These are phyloP conservation scores for Colletotrichum ledebouriae DNA, from an alignment of 2,329 filamentous ascomycete genomes.

Conservation along the genomic window DNA sequence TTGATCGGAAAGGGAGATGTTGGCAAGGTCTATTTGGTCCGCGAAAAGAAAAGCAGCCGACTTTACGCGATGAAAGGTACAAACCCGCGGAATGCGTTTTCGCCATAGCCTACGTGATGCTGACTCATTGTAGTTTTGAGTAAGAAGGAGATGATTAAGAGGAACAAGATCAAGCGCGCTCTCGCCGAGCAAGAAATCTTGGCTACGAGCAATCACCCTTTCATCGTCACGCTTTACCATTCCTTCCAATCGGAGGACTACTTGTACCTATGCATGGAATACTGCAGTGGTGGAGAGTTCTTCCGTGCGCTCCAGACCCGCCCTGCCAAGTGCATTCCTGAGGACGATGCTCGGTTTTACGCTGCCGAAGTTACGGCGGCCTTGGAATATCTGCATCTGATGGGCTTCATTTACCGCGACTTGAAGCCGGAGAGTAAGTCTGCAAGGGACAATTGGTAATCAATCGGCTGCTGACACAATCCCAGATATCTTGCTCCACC, in stretches of 20 bases:
- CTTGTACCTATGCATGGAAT: constrained; percentile 99
- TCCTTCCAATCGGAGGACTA: constrained; percentile 99
- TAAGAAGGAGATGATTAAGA: constrained; percentile 99
- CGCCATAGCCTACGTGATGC: constrained; percentile 42
- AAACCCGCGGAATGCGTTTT: constrained; percentile 45
- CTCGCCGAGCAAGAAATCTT: constrained; percentile 98
- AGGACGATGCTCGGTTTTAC: constrained; percentile 97
- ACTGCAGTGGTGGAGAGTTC: constrained; percentile 98
- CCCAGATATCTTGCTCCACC: constrained; percentile 93
- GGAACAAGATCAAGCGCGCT: constrained; percentile 99
- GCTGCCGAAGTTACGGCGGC: constrained; percentile 97
- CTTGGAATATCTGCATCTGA: constrained; percentile 95
- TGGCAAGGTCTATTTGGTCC: constrained; percentile 96
- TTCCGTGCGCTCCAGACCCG: constrained; percentile 96
- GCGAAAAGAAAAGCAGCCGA: constrained; percentile 96
- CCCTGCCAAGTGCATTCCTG: constrained; percentile 95
- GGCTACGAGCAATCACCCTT: constrained; percentile 98
- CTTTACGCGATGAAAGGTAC: constrained; percentile 99
- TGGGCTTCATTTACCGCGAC: constrained; percentile 99
- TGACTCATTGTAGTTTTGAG: constrained; percentile 80
- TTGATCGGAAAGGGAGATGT: constrained; percentile 99
- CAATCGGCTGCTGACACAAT: constrained; percentile 36
- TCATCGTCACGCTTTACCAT: constrained; percentile 98
- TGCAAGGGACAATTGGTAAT: constrained; percentile 18
- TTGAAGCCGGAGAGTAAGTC: constrained; percentile 95